These are phyloP conservation scores for Phaeoacremonium minimum DNA, from an alignment of 2,329 filamentous ascomycete species.

Conservation along the genomic window DNA sequence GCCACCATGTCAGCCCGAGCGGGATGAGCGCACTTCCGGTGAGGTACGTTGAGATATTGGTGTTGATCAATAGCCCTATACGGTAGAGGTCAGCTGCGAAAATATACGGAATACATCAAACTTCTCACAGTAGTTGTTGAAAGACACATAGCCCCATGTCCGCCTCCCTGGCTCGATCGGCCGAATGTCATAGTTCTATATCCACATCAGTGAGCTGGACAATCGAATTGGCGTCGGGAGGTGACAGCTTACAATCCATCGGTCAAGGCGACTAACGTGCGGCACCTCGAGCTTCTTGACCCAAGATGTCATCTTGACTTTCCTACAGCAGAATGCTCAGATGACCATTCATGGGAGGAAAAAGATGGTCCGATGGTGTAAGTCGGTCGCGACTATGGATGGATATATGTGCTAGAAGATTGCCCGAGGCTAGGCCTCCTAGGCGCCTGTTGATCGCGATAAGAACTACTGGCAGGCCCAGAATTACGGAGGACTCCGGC, in stretches of 20 bases:
- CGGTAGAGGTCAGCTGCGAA: background rate
- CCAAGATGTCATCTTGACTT: constrained; percentile 1
- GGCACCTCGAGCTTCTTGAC: constrained; percentile 4
- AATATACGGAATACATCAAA: background rate
- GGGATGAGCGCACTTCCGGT: constrained; percentile 36
- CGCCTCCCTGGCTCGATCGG: constrained; percentile 36
- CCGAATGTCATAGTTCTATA: constrained; percentile 44
- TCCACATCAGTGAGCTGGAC: background rate
- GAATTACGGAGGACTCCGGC: too few relatives aligned
- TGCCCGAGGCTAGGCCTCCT: too few relatives aligned
- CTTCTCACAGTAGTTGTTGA: constrained; percentile 36
- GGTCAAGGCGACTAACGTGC: constrained; percentile 3
- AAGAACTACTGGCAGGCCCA: too few relatives aligned
- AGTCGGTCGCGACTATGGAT: too few relatives aligned
- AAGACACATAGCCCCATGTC: constrained; percentile 37
- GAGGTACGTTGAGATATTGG: constrained; percentile 34
- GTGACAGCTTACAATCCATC: constrained; percentile 4
- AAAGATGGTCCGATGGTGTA: too few relatives aligned
- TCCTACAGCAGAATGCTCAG: too few relatives aligned
- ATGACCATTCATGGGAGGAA: too few relatives aligned
- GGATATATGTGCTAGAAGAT: too few relatives aligned
- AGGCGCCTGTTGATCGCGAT: too few relatives aligned
- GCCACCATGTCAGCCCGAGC: constrained; percentile 35
- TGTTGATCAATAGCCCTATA: constrained; percentile 41
- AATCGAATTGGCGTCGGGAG: background rate